Conservation (phyloP, 495 filamentous ascomycete species). For the Hyaloscypha variabilis region DNA sequence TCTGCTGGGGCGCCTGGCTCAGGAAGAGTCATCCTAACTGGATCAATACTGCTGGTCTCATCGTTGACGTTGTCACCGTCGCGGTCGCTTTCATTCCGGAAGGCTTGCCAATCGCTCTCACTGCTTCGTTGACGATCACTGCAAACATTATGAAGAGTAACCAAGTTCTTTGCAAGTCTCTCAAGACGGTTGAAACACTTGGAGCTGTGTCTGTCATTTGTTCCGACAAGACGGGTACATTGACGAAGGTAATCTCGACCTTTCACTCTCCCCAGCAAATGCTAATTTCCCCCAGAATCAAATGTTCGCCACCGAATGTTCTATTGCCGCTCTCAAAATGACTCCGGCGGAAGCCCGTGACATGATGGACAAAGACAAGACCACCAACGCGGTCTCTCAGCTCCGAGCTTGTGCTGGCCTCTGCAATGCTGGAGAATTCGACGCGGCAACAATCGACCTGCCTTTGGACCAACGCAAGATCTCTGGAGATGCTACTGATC, state of each 20-base stretch:
- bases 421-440: slow-evolving; percentile 72
- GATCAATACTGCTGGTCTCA: slow-evolving; percentile 66
- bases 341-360: slow-evolving; percentile 42
- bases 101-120: slow-evolving; percentile 66
- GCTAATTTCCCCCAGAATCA: slow-evolving; percentile 43
- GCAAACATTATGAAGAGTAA: slow-evolving; percentile 36
- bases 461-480: slow-evolving; percentile 57
- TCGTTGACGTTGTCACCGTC: slow-evolving; percentile 66
- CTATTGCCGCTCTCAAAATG: slow-evolving; percentile 41
- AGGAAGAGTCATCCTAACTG: slow-evolving; percentile 57
- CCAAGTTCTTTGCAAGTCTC: slow-evolving; percentile 33
- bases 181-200: slow-evolving; percentile 59
- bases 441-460: slow-evolving; percentile 54
- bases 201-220: slow-evolving; percentile 59
- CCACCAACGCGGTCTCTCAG: slow-evolving; percentile 39
- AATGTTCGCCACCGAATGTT: slow-evolving; percentile 61
- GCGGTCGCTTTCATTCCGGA: slow-evolving; percentile 75
- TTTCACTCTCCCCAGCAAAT: neutral
- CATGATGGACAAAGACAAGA: slow-evolving; percentile 25
- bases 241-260: slow-evolving; percentile 21
- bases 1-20: slow-evolving; percentile 65
- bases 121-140: slow-evolving; percentile 49
- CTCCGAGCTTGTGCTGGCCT: slow-evolving; percentile 53
- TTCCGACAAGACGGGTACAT: slow-evolving; percentile 57
- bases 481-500: slow-evolving; percentile 72